Evolutionary conservation across 2,329 filamentous ascomycete genomes (phyloP).

Genomic region (Trichoderma gracile): DNA sequence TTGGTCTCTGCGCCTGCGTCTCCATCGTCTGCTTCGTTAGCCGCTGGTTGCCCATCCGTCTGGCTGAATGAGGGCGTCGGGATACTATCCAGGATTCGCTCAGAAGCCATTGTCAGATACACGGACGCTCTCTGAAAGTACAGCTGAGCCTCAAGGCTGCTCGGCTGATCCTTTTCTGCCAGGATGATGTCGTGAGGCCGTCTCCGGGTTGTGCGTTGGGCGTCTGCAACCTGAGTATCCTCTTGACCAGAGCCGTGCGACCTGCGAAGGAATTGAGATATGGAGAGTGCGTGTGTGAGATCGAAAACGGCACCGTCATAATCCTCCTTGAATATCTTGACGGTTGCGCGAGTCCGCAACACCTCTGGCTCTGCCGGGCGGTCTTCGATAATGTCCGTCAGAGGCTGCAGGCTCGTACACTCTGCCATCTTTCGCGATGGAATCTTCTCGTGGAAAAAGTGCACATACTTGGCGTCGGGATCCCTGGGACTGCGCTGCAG

Average conservation of each 20-base stretch:
- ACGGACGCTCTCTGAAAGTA: slow-evolving; percentile 74
- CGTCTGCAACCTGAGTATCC: slow-evolving; percentile 49
- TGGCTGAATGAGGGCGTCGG: slow-evolving; percentile 25
- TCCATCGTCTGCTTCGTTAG: neutral
- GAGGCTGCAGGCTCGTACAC: slow-evolving; percentile 64
- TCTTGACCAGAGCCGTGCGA: slow-evolving; percentile 54
- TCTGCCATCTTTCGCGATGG: slow-evolving; percentile 72
- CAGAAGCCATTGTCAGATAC: slow-evolving; percentile 70
- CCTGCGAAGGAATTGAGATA: slow-evolving; percentile 52
- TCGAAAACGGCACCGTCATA: slow-evolving; percentile 69
- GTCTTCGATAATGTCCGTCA: slow-evolving; percentile 68
- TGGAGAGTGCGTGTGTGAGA: slow-evolving; percentile 64
- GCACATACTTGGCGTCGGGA: slow-evolving; percentile 79
- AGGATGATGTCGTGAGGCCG: slow-evolving; percentile 41
- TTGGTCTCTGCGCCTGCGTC: slow-evolving; percentile 23
- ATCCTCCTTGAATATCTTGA: slow-evolving; percentile 74
- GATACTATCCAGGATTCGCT: slow-evolving; percentile 61
- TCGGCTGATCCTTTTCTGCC: slow-evolving; percentile 60
- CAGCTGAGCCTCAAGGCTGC: slow-evolving; percentile 71
- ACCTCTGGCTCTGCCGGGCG: slow-evolving; percentile 65
- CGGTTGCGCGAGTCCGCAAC: slow-evolving; percentile 71
- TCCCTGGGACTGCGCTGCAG: slow-evolving; percentile 68
- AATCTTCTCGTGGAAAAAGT: slow-evolving; percentile 91
- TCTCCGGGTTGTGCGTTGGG: slow-evolving; percentile 29
- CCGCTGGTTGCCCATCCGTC: neutral